These are phyloP conservation scores for Schoenoplectus tabernaemontani DNA, from an alignment of 202 grass and related monocot species.

Conservation along the genomic window DNA sequence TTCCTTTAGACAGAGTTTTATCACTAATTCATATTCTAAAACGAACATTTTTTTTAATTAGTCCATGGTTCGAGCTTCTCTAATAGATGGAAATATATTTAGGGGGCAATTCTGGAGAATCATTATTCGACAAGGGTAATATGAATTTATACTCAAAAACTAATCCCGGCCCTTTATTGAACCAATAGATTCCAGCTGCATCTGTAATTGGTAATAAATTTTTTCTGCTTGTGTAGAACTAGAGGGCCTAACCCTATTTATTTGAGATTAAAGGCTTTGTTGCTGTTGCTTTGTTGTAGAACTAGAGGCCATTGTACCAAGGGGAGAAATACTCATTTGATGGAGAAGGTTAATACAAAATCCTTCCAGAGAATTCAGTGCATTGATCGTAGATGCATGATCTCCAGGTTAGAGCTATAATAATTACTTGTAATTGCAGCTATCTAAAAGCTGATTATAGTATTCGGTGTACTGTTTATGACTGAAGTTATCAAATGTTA, in stretches of 20 bases:
- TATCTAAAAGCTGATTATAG: neutral
- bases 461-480: neutral
- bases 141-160: neutral
- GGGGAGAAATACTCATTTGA: conserved; percentile 22
- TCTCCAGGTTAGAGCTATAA: conserved; percentile 46
- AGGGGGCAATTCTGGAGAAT: neutral
- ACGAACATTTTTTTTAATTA: neutral
- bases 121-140: neutral
- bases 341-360: conserved; percentile 35
- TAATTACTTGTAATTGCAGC: neutral
- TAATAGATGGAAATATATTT: neutral
- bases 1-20: neutral
- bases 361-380: conserved; percentile 31
- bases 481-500: neutral
- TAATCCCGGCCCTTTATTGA: neutral
- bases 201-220: neutral
- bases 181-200: neutral
- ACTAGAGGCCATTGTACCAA: neutral
- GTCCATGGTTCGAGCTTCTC: neutral
- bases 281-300: no score
- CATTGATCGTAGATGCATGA: conserved; percentile 24
- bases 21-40: neutral
- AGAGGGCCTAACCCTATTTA: no score
- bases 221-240: conserved; percentile 28
- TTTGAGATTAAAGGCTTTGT: no score